Evolutionary conservation across 257 asterid species (phyloP).

Genomic region (Avicennia marina): DNA sequence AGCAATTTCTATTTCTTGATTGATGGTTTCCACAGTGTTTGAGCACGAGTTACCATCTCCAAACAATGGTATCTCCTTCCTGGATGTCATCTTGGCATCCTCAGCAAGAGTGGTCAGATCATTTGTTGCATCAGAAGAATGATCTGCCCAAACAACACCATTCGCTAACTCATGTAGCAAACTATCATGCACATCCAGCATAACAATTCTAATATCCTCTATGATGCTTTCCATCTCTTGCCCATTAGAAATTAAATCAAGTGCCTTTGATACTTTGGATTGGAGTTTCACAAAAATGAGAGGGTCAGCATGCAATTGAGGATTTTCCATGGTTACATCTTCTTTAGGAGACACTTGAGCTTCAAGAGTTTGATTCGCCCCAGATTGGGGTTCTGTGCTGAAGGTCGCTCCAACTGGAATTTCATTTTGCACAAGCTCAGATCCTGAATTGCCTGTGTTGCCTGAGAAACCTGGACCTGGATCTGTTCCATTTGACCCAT

Average conservation of each 20-base stretch:
- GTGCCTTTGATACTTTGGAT: slow-evolving; percentile 51
- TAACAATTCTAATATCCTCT: slow-evolving; percentile 43
- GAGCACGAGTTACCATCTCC: slow-evolving; percentile 27
- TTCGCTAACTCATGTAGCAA: slow-evolving; percentile 28
- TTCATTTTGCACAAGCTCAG: slow-evolving; percentile 18
- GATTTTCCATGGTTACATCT: slow-evolving; percentile 24
- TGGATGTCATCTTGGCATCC: slow-evolving; percentile 25
- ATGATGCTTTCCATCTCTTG: slow-evolving; percentile 45
- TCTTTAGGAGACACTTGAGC: slow-evolving; percentile 19
- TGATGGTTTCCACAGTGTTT: slow-evolving; percentile 25
- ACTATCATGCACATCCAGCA: slow-evolving; percentile 51
- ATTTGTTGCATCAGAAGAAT: slow-evolving; percentile 22
- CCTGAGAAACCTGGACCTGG: slow-evolving; percentile 33
- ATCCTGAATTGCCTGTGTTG: slow-evolving; percentile 9
- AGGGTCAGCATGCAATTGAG: slow-evolving; percentile 33
- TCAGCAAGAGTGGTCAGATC: slow-evolving; percentile 23
- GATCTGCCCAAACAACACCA: slow-evolving; percentile 26
- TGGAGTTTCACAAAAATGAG: slow-evolving; percentile 45
- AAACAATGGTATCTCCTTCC: slow-evolving; percentile 27
- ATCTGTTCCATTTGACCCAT: slow-evolving; percentile 36
- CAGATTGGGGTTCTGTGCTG: slow-evolving; percentile 25
- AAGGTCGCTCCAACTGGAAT: slow-evolving; percentile 26
- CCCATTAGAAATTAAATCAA: slow-evolving; percentile 51
- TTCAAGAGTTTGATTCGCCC: slow-evolving; percentile 22
- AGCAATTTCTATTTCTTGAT: slow-evolving; percentile 54